Base-by-base conservation (phyloP, 2,329 filamentous ascomycete genomes). In the Aspergillus fischeri region DNA sequence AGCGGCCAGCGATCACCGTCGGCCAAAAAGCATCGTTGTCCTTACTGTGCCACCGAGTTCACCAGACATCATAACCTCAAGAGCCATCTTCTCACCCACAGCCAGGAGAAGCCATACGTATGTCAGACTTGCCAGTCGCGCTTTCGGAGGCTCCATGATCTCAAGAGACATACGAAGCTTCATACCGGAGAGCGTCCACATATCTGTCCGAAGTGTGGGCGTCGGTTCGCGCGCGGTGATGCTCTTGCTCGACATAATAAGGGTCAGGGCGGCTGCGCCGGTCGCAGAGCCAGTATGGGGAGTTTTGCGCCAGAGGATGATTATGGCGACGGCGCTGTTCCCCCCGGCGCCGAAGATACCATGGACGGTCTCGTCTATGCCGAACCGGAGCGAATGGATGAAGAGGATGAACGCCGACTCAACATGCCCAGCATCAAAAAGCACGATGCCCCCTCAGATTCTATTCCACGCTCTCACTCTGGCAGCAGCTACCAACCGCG, bases 31-130 rank as follows among this genome's bases (percentile, higher is more conserved):
- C 93, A 99, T 78, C 96, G 94, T 74, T 99, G 94, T 70, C 93
- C 91, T 0, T 96, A 96, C 73, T 99, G 94, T 80, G 86, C 91
- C 42, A 97, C 94, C 4, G 94, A 96, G 69, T 99, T 99, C 66
- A 99, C 94, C 28, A 86, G 94, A 48, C 94, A 97, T 71, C 94
- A 97, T 73, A 97, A 99, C 69, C 83, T 97, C 28, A 99, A 97
- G 78, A 97, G 92, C 65, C 94, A 99, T 77, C 83, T 99, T 56
- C 84, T 99, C 71, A 97, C 94, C 0, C 94, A 97, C 75, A 97
- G 92, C 68, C 93, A 99, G 80, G 94, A 99, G 75, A 99, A 99
- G 76, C 94, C 94, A 0, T 99, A 94, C 70, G 85, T 94, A 28
- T 99, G 94, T 71, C 87, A 91, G 60, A 91, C 90, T n/a, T 99